Base-by-base conservation (phyloP, 1,139 yeast species). In the Saccharomyces pastorianus region DNA sequence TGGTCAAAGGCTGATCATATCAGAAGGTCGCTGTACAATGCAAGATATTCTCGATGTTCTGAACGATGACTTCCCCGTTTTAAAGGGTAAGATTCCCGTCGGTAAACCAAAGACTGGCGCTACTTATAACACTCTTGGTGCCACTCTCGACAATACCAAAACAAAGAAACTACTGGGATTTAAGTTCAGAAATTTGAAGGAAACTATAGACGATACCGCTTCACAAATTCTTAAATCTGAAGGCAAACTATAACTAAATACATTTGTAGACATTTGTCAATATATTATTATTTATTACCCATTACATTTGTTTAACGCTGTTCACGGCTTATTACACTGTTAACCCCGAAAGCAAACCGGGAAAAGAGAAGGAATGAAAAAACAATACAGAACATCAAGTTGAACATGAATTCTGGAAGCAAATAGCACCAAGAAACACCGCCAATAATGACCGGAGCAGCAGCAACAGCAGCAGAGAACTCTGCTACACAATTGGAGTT, bases 151-250 rank as follows among this genome's bases (percentile, higher is more conserved):
- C 53, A 64, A 66, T 53, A 47, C 53, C 31, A 61, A 66, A 55
- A 71, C 79, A 11, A 66, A 67, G 46, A 57, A 65, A 47, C 50
- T 77, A 4, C 66, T 77, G 51, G 77, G 74, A 6, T 72, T 72
- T 55, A 65, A 75, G 25, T 76, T 74, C 51, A 71, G 70, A 32
- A 54, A 71, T 7, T 65, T 77, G 47, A 72, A 74, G 50, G 57
- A 71, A 53, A 63, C 75, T 20, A 70, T 79, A 44, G 59, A 63
- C 48, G 83, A 78, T 54, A 65, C 78, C 6, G 75, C 74, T 17
- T 58, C 63, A 6, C 83, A 79, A 64, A 67, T 76, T 17, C 59
- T 71, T 34, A 58, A 56, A 28, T 59, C 53, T 7, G 61, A 61
- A 25, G 56, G 59, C 17, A 56, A 47, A 48, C 47, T 54, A 49